phyloP scores from a whole-genome alignment of 179 eudicot genomes.

The Silene coronaria region DNA sequence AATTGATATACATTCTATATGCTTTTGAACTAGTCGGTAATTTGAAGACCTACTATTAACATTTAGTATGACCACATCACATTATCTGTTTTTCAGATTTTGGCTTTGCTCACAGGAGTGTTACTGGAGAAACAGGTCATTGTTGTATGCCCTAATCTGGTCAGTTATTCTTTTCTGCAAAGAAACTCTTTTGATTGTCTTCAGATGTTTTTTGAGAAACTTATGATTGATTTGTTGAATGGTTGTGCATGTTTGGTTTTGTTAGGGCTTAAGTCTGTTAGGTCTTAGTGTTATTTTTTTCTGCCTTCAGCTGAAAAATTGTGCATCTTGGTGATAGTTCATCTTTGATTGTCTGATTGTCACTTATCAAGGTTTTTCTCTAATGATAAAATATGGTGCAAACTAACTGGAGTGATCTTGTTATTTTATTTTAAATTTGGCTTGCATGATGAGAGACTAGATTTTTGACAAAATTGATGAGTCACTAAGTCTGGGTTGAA shows the following conservation, averaged over 20 bases:
- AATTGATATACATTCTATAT: neutral
- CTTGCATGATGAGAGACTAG: neutral
- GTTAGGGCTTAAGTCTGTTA: neutral
- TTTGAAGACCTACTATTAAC: constrained; percentile 3
- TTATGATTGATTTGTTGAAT: neutral
- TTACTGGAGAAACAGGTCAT: constrained; percentile 87
- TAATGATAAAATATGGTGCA: neutral
- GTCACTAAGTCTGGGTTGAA: neutral
- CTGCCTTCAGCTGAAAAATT: neutral
- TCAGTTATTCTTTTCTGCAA: constrained; percentile 24
- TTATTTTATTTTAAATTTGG: neutral
- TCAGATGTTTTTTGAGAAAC: neutral
- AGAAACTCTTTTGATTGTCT: neutral
- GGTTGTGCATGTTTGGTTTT: neutral
- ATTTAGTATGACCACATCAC: neutral
- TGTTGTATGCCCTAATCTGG: constrained; percentile 76
- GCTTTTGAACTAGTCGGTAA: neutral
- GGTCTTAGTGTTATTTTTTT: neutral
- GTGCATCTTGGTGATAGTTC: neutral
- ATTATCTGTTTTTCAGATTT: constrained; percentile 47
- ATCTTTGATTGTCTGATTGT: neutral
- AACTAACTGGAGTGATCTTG: neutral
- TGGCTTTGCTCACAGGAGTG: constrained; percentile 72
- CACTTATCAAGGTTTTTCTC: neutral
- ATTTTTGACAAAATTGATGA: neutral